Conservation (phyloP, 805 yeast genomes). For the Candida taoyuanica region DNA sequence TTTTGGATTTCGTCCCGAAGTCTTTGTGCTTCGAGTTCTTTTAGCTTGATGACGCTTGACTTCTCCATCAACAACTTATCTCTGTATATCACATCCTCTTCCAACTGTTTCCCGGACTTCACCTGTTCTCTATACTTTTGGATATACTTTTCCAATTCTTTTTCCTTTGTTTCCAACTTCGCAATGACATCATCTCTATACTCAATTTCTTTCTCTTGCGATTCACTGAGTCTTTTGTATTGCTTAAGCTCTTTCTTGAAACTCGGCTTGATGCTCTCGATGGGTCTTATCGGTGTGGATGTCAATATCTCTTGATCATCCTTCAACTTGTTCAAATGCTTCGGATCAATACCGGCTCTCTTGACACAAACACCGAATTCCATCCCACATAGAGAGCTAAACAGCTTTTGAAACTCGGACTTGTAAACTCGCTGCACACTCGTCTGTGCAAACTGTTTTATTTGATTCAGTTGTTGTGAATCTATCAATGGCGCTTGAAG, state of each 20-base stretch:
- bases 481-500: slow-evolving; percentile 24
- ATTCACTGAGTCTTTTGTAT: slow-evolving; percentile 18
- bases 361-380: slow-evolving; percentile 28
- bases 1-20: slow-evolving; percentile 8
- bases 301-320: slow-evolving; percentile 1
- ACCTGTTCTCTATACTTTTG: slow-evolving; percentile 8
- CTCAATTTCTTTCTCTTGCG: slow-evolving; percentile 24
- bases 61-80: slow-evolving; percentile 21
- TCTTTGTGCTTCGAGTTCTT: slow-evolving; percentile 5
- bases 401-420: slow-evolving; percentile 29
- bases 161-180: slow-evolving; percentile 16
- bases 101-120: slow-evolving; percentile 10
- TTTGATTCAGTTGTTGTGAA: slow-evolving; percentile 24
- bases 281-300: slow-evolving; percentile 11
- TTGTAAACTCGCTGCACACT: slow-evolving; percentile 30
- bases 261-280: slow-evolving; percentile 13
- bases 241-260: slow-evolving; percentile 21
- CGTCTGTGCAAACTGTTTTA: slow-evolving; percentile 28
- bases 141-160: slow-evolving; percentile 7
- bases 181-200: slow-evolving; percentile 24
- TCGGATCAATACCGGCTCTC: slow-evolving; percentile 13
- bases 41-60: slow-evolving; percentile 10
- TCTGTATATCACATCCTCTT: slow-evolving; percentile 23
- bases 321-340: slow-evolving; percentile 4
- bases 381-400: slow-evolving; percentile 30